Evolutionary conservation across 495 filamentous ascomycete species (phyloP).

Genomic region (Aspergillus heteromorphus): DNA sequence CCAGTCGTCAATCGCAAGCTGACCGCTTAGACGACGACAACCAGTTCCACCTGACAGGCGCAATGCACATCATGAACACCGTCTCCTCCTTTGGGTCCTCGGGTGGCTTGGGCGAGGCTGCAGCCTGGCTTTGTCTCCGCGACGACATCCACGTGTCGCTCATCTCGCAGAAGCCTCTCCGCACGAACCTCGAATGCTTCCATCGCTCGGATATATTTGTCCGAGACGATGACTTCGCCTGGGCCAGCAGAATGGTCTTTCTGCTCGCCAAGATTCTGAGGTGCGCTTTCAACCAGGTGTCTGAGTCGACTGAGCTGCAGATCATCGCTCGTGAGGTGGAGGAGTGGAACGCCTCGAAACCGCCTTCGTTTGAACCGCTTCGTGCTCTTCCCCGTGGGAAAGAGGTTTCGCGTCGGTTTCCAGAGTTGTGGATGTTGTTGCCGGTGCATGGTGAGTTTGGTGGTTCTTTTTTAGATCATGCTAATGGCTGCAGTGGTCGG

Average conservation of each 20-base stretch:
- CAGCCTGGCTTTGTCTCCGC: conserved; percentile 29
- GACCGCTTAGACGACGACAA: conserved; percentile 22
- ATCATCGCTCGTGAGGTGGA: conserved; percentile 15
- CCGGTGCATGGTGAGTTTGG: conserved; percentile 24
- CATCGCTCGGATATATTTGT: conserved; percentile 20
- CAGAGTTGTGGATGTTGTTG: conserved; percentile 25
- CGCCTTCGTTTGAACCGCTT: conserved; percentile 22
- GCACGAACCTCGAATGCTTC: conserved; percentile 23
- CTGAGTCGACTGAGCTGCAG: neutral
- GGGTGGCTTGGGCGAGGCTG: conserved; percentile 25
- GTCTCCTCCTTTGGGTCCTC: conserved; percentile 24
- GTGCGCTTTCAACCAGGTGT: conserved; percentile 11
- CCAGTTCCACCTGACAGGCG: conserved; percentile 27
- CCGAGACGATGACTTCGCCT: conserved; percentile 27
- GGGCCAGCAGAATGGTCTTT: conserved; percentile 27
- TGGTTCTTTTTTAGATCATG: neutral
- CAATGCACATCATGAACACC: conserved; percentile 26
- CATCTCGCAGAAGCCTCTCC: conserved; percentile 21
- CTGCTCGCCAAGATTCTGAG: conserved; percentile 23
- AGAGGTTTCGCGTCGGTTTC: conserved; percentile 12
- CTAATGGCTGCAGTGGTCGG: conserved; percentile 17
- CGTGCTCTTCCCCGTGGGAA: conserved; percentile 10
- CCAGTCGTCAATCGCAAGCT: neutral
- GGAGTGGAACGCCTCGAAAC: conserved; percentile 21
- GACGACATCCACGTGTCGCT: conserved; percentile 27